A percentile compares a stretch with the other conserved stretches of the same genome.
phyloP scores from a whole-genome alignment of 2,329 filamentous ascomycete species.

The Diaporthe humulicola region DNA sequence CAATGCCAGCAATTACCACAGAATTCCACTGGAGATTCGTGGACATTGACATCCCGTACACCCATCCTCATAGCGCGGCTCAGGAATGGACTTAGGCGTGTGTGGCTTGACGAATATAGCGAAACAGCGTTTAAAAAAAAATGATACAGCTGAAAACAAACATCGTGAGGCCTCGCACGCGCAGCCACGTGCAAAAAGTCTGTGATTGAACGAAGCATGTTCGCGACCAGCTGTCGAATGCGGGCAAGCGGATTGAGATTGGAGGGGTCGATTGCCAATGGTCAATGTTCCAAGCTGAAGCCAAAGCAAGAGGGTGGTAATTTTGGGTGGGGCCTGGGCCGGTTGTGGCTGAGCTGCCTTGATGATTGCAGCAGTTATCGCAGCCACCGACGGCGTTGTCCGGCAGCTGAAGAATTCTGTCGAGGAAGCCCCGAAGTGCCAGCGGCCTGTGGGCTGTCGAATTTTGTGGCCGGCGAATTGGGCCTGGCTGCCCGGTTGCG shows the following conservation, averaged over 20 bases:
- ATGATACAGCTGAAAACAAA: conserved; percentile 18
- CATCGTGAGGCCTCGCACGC: conserved; percentile 6
- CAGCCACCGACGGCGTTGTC: conserved; percentile 15
- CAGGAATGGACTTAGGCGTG: conserved; percentile 5
- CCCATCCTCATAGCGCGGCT: background rate
- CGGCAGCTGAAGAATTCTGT: conserved; percentile 3
- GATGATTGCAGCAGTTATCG: background rate
- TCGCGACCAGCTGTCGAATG: conserved; percentile 21
- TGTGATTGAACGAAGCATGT: conserved; percentile 1
- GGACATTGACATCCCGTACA: background rate
- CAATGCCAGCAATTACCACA: background rate
- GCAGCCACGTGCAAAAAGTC: background rate
- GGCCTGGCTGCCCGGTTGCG: conserved; percentile 9
- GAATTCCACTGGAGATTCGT: conserved; percentile 1
- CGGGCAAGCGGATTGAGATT: conserved; percentile 26
- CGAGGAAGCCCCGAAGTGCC: background rate
- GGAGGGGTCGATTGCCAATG: conserved; percentile 19
- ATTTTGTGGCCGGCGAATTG: background rate
- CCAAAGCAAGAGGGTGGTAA: conserved; percentile 17
- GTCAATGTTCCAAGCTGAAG: background rate
- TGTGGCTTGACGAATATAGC: background rate
- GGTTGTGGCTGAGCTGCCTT: conserved; percentile 25
- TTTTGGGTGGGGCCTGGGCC: conserved; percentile 20
- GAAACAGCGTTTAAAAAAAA: background rate
- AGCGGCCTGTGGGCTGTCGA: conserved; percentile 2